Conservation (phyloP, 75 land plant species). For the Adiantum capillusveneris region DNA sequence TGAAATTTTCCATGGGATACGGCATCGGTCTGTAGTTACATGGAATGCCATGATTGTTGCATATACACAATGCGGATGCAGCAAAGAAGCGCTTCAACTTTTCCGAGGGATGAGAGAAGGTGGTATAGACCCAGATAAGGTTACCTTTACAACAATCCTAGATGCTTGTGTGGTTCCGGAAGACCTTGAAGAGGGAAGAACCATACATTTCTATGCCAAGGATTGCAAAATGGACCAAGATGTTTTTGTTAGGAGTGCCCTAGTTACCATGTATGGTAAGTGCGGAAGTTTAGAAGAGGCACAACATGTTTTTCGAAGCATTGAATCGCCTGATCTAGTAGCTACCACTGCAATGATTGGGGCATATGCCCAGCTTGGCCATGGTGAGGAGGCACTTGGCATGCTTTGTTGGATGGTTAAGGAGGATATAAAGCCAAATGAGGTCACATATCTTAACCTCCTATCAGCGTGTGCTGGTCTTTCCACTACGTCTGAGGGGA, state of each 20-base stretch:
- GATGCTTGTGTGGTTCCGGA: constrained; percentile 13
- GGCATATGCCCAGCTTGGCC: constrained; percentile 29
- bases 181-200: constrained; percentile 13
- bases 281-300: constrained; percentile 29
- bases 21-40: constrained; percentile 9
- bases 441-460: constrained; percentile 31
- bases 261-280: constrained; percentile 25
- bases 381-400: constrained; percentile 32
- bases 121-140: constrained; percentile 3
- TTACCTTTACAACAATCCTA: constrained; percentile 10
- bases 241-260: constrained; percentile 13
- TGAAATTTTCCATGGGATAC: constrained; percentile 21
- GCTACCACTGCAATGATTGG: constrained; percentile 43
- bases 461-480: constrained; percentile 37
- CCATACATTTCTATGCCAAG: constrained; percentile 11
- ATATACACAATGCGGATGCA: constrained; percentile 7
- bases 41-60: constrained; percentile 23
- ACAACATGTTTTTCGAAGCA: constrained; percentile 23
- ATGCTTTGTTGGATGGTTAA: constrained; percentile 31
- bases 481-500: constrained; percentile 30
- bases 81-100: constrained; percentile 12
- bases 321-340: constrained; percentile 35
- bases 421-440: constrained; percentile 36
- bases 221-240: constrained; percentile 12
- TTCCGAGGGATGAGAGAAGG: constrained; percentile 8